A percentile compares a stretch with the other conserved stretches of the same genome.
Evolutionary conservation across 2,329 filamentous ascomycete species (phyloP).

Genomic region (Scedosporium apiospermum): DNA sequence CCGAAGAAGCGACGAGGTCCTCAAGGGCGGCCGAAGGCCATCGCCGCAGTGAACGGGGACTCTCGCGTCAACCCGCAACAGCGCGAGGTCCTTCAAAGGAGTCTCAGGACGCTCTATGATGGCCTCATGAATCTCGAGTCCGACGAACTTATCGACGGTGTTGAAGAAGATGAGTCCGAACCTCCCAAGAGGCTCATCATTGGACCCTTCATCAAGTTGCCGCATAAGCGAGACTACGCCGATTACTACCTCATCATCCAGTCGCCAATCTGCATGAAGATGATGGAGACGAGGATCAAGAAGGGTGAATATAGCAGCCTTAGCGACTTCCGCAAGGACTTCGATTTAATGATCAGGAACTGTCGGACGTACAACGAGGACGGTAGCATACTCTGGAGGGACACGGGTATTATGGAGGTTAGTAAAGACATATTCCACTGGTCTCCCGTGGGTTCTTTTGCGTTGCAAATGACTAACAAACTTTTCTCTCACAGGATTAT

Average conservation of each 20-base stretch:
- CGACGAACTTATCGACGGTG: constrained; percentile 52
- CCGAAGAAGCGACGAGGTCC: constrained; percentile 70
- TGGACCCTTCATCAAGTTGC: constrained; percentile 86
- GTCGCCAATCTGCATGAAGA: constrained; percentile 90
- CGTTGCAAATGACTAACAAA: constrained; percentile 20
- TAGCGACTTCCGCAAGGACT: constrained; percentile 71
- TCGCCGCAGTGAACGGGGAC: constrained; percentile 22
- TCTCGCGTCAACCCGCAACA: constrained; percentile 49
- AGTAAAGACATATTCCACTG: constrained; percentile 10
- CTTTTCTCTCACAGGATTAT: constrained; percentile 34
- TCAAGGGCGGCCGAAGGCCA: constrained; percentile 58
- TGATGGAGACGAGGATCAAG: constrained; percentile 91
- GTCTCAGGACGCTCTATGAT: constrained; percentile 69
- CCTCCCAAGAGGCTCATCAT: constrained; percentile 70
- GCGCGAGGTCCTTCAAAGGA: constrained; percentile 68
- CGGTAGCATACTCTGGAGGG: constrained; percentile 79
- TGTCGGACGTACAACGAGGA: constrained; percentile 97
- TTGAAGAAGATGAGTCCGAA: constrained; percentile 41
- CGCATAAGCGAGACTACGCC: constrained; percentile 79
- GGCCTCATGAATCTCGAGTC: constrained; percentile 77
- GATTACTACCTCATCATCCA: constrained; percentile 94
- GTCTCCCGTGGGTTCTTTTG: background rate
- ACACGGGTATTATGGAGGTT: constrained; percentile 90
- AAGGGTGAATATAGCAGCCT: constrained; percentile 83
- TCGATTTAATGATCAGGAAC: constrained; percentile 78